Base-by-base conservation (phyloP, 352 stramenopile species). In the Pythium grandisporangium region DNA sequence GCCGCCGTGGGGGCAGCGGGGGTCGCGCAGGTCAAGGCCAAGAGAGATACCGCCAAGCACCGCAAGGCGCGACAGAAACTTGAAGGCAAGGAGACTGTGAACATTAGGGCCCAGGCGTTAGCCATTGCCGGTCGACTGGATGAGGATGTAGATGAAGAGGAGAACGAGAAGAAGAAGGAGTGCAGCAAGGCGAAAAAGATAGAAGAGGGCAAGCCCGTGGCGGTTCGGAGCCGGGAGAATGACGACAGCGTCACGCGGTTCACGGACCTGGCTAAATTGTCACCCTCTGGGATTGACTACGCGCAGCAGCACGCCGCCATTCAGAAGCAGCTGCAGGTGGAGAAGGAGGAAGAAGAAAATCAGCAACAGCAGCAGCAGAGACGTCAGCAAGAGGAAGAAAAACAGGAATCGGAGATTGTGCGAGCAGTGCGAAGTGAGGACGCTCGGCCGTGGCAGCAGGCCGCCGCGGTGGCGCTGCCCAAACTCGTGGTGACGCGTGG, bases 401-500 rank as follows among this genome's bases (percentile, higher is more conserved):
- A n/a, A n/a, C n/a, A n/a, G n/a, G n/a, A n/a, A n/a, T n/a, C n/a
- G n/a, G n/a, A n/a, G n/a, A n/a, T n/a, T n/a, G n/a, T n/a, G n/a
- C n/a, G n/a, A n/a, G n/a, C n/a, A n/a, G n/a, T n/a, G n/a, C n/a
- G n/a, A n/a, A n/a, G n/a, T n/a, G n/a, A n/a, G n/a, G n/a, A n/a
- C n/a, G n/a, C n/a, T n/a, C n/a, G n/a, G n/a, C n/a, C n/a, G n/a
- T n/a, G n/a, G n/a, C n/a, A n/a, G n/a, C n/a, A n/a, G n/a, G n/a
- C n/a, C n/a, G n/a, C n/a, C n/a, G n/a, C n/a, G n/a, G n/a, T n/a
- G n/a, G n/a, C n/a, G 0, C 22, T 69, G 4, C 61, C 62, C 8
- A 64, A 68, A 41, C 56, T 79, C 8, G 34, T 58, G 30, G 63
- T 79, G 16, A 75, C 63, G 14, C 77, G 69, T 19, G 66, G 67